Percentiles rank a stretch among this genome's conserved stretches.
phyloP scores from a whole-genome alignment of 2,329 filamentous ascomycete species.

The Epicoccum nigrum region DNA sequence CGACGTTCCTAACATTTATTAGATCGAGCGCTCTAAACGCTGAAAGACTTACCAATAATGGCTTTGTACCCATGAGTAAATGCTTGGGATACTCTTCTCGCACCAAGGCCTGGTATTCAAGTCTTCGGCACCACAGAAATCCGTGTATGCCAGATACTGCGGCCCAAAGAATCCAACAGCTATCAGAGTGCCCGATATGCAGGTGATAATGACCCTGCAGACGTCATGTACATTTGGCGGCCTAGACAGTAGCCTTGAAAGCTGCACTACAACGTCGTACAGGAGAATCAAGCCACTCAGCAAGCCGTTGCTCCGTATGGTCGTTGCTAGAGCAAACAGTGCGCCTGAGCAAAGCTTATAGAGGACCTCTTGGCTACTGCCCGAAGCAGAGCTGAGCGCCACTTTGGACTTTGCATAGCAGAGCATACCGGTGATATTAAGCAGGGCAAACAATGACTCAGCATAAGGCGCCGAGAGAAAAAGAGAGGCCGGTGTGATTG shows the following conservation, averaged over 20 bases:
- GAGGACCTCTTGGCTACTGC: conserved; percentile 33
- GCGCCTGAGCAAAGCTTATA: conserved; percentile 68
- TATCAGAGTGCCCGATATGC: conserved; percentile 71
- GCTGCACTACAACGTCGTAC: conserved; percentile 47
- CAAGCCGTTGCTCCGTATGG: conserved; percentile 84
- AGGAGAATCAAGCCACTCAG: conserved; percentile 80
- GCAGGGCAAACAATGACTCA: conserved; percentile 78
- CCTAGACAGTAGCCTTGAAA: conserved; percentile 49
- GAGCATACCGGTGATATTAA: conserved; percentile 76
- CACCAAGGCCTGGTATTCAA: conserved; percentile 72
- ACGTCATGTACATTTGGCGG: conserved; percentile 49
- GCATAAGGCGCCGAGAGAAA: conserved; percentile 88
- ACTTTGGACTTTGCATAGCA: conserved; percentile 63
- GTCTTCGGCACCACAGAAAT: conserved; percentile 57
- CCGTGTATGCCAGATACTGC: conserved; percentile 74
- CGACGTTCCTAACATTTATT: conserved; percentile 71
- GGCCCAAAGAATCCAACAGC: conserved; percentile 72
- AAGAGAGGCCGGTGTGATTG: conserved; percentile 84
- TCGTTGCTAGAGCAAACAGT: conserved; percentile 73
- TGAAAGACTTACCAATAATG: conserved; percentile 78
- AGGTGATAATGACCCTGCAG: conserved; percentile 62
- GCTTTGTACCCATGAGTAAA: conserved; percentile 88
- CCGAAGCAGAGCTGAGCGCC: conserved; percentile 29
- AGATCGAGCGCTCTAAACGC: background rate
- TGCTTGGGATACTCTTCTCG: conserved; percentile 72